Evolutionary conservation across 192 early-diverging fungal species (phyloP).

Genomic region (Umbelopsis isabellina): DNA sequence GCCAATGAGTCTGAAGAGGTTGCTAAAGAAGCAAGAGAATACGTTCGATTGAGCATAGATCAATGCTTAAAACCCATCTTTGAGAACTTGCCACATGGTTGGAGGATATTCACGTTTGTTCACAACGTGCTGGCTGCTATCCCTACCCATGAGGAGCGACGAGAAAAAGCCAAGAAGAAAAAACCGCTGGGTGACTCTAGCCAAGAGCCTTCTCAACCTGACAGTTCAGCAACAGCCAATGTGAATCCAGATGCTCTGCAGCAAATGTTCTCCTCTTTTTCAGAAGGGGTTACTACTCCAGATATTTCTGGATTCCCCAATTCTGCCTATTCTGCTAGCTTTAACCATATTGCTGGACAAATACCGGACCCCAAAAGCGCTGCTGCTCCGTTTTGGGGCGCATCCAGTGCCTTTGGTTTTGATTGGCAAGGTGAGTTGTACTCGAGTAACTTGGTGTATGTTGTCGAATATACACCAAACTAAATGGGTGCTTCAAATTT

Average conservation of each 20-base stretch:
- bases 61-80: conserved; percentile 31
- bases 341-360: not conserved
- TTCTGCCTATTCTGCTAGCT: not conserved
- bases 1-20: conserved; percentile 21
- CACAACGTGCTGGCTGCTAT: conserved; percentile 5
- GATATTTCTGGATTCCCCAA: not conserved
- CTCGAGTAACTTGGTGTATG: not conserved
- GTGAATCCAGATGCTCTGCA: not conserved
- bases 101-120: not conserved
- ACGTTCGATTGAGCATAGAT: conserved; percentile 26
- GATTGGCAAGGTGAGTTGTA: conserved; percentile 17
- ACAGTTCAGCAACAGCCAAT: not conserved
- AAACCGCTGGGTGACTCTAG: not conserved
- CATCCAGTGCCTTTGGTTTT: conserved; percentile 15
- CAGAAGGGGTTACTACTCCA: not conserved
- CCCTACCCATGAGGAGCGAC: conserved; percentile 4
- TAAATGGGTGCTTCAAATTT: not conserved
- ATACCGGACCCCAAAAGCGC: not conserved
- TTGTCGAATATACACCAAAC: no score
- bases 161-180: not conserved
- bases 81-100: conserved; percentile 21
- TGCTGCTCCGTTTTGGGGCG: conserved; percentile 18
- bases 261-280: not conserved
- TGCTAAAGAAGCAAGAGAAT: conserved; percentile 21
- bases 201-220: not conserved